Conservation (phyloP, 352 stramenopile genomes). For the Pythium dissimile region DNA sequence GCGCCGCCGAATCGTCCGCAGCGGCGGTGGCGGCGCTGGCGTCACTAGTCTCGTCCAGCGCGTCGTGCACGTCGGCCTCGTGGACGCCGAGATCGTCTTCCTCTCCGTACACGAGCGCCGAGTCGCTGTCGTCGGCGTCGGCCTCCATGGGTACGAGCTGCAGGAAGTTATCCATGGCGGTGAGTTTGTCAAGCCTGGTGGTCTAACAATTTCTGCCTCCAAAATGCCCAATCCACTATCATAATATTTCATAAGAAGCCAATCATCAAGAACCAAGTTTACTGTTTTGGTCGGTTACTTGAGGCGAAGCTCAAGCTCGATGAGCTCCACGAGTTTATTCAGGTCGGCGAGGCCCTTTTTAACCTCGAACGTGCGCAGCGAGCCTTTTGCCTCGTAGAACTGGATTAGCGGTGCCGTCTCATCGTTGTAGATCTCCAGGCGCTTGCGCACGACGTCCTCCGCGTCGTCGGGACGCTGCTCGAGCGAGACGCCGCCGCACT, state of each 20-base stretch:
- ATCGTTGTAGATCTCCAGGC: conserved; percentile 86
- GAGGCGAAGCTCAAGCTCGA: conserved; percentile 54
- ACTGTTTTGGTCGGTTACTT: conserved; percentile 27
- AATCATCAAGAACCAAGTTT: too few species aligned
- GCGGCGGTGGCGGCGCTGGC: neutral
- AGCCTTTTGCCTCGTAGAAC: conserved; percentile 82
- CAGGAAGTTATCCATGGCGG: conserved; percentile 53
- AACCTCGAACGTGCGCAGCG: conserved; percentile 78
- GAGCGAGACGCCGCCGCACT: conserved; percentile 67
- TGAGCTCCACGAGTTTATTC: conserved; percentile 67
- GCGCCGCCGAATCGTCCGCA: conserved; percentile 6
- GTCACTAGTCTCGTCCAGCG: conserved; percentile 31
- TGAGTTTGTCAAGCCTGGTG: too few species aligned
- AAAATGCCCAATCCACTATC: neutral
- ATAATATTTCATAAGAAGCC: neutral
- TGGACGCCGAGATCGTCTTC: conserved; percentile 39
- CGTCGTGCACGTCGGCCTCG: conserved; percentile 13
- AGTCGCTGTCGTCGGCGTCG: conserved; percentile 30
- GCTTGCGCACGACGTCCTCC: conserved; percentile 73
- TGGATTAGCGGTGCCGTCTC: conserved; percentile 85
- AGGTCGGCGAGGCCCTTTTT: conserved; percentile 84
- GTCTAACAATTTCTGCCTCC: neutral
- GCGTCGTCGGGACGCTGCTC: conserved; percentile 82
- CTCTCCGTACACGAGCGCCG: conserved; percentile 44
- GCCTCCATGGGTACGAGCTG: conserved; percentile 42